A percentile compares a stretch with the other conserved stretches of the same genome.
phyloP scores from a whole-genome alignment of 2,329 filamentous ascomycete genomes.

The Pseudopyrenochaeta lycopersici region DNA sequence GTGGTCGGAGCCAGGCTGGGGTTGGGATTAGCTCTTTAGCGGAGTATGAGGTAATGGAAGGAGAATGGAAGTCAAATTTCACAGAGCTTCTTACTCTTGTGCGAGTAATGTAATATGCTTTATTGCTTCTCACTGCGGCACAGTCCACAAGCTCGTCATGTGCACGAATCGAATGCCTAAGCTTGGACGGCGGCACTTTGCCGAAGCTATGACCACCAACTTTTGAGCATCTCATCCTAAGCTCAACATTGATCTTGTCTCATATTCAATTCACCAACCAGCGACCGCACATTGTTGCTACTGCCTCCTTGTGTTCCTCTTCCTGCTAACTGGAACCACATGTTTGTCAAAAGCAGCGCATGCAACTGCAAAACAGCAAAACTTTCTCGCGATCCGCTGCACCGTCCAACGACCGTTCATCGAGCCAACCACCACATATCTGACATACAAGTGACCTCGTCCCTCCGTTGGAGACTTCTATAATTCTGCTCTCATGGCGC shows the following conservation, averaged over 20 bases:
- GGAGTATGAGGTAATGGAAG: conserved; percentile 23
- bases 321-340: too few relatives aligned
- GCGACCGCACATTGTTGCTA: too few relatives aligned
- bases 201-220: conserved; percentile 31
- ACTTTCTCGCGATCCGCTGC: too few relatives aligned
- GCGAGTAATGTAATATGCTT: neutral
- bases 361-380: too few relatives aligned
- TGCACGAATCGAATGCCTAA: neutral
- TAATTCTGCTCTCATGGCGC: conserved; percentile 34
- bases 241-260: too few relatives aligned
- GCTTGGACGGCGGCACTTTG: neutral
- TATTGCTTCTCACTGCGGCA: neutral
- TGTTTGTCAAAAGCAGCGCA: too few relatives aligned
- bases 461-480: neutral
- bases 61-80: neutral
- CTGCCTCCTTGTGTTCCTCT: too few relatives aligned
- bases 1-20: conserved; percentile 1
- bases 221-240: conserved; percentile 6
- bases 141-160: neutral
- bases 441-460: too few relatives aligned
- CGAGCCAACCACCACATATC: too few relatives aligned
- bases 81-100: neutral
- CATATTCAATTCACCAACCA: too few relatives aligned
- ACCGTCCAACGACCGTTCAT: neutral
- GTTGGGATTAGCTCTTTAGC: neutral